These are phyloP conservation scores for Elsinoe batatas DNA, from an alignment of 2,329 filamentous ascomycete genomes.

Conservation along the genomic window DNA sequence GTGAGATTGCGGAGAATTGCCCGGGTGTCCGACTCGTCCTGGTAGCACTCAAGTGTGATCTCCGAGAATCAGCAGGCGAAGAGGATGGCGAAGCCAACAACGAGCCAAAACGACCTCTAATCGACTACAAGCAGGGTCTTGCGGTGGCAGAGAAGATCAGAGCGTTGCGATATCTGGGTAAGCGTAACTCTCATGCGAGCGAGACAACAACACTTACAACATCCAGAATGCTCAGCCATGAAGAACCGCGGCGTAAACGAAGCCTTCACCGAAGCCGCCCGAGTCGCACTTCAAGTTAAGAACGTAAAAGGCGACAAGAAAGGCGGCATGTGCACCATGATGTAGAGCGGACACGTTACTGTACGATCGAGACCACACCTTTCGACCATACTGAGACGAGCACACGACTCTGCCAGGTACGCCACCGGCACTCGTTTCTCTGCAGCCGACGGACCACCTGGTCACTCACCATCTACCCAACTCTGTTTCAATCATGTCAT, in stretches of 20 bases:
- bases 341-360: slow-evolving; percentile 22
- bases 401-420: neutral
- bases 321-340: slow-evolving; percentile 34
- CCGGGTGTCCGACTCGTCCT: slow-evolving; percentile 89
- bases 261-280: slow-evolving; percentile 93
- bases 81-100: slow-evolving; percentile 37
- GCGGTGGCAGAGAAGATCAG: slow-evolving; percentile 87
- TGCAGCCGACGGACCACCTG: no score
- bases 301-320: slow-evolving; percentile 39
- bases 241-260: slow-evolving; percentile 97
- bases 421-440: neutral
- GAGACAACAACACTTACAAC: neutral
- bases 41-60: slow-evolving; percentile 91
- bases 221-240: slow-evolving; percentile 91
- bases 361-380: no score
- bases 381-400: neutral
- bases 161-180: slow-evolving; percentile 80
- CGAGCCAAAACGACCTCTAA: slow-evolving; percentile 51
- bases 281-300: slow-evolving; percentile 65
- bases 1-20: slow-evolving; percentile 96
- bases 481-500: slow-evolving; percentile 10
- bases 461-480: neutral
- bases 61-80: slow-evolving; percentile 66
- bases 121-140: slow-evolving; percentile 83
- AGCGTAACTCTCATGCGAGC: slow-evolving; percentile 16